Evolutionary conservation across 176 grass and related monocot species (phyloP).

Genomic region (Panicum miliaceum): DNA sequence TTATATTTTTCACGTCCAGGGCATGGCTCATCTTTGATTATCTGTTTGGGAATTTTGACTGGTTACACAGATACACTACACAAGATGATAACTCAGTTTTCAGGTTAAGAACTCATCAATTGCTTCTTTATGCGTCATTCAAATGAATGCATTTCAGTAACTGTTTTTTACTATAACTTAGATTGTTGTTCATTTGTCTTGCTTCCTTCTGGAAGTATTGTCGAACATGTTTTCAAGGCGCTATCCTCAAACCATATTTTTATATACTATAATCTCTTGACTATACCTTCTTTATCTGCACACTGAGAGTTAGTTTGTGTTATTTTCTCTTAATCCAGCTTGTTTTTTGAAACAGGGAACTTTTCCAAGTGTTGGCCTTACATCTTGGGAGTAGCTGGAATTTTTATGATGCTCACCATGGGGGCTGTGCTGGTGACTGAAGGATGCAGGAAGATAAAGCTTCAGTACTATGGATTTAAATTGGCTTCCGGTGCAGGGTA

Average conservation of each 20-base stretch:
- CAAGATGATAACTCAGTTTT: constrained; percentile 91
- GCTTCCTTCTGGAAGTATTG: constrained; percentile 30
- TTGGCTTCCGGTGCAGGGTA: constrained; percentile 87
- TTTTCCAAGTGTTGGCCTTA: constrained; percentile 71
- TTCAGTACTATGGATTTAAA: constrained; percentile 96
- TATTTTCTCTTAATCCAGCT: constrained; percentile 33
- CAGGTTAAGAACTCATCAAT: constrained; percentile 51
- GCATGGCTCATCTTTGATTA: constrained; percentile 97
- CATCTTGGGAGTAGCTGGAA: constrained; percentile 70
- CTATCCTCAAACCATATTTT: neutral
- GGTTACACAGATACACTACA: constrained; percentile 90
- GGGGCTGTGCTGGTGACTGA: constrained; percentile 92
- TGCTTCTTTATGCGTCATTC: neutral
- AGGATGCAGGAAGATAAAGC: constrained; percentile 97
- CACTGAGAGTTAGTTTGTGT: neutral
- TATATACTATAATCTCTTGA: neutral
- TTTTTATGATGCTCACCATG: constrained; percentile 88
- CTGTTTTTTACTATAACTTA: constrained; percentile 14
- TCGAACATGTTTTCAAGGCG: constrained; percentile 15
- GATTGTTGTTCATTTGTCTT: constrained; percentile 17
- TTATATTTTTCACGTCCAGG: constrained; percentile 55
- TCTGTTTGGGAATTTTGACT: constrained; percentile 95
- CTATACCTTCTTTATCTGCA: neutral
- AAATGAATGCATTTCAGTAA: neutral
- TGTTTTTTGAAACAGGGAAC: constrained; percentile 62